Percentiles rank a stretch among this genome's conserved stretches.
Evolutionary conservation across 768 basidiomycete genomes (phyloP).

Genomic region (Collybiopsis luxurians): DNA sequence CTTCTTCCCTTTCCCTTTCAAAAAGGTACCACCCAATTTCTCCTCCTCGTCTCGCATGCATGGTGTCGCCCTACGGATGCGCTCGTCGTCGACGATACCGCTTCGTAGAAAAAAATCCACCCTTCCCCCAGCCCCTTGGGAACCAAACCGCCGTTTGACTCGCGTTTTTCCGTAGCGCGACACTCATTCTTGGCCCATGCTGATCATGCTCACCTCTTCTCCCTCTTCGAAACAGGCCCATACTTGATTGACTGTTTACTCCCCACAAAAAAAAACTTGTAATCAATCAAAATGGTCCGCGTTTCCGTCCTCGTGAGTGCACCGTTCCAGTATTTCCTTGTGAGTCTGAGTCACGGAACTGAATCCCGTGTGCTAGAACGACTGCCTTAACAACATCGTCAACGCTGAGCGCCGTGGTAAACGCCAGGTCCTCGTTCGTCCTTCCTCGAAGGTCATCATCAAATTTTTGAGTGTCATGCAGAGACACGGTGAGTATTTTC

Average conservation of each 20-base stretch:
- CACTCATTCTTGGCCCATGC: conserved; percentile 63
- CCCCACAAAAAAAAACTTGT: conserved; percentile 9
- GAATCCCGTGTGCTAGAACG: conserved; percentile 43
- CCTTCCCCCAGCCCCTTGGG: neutral
- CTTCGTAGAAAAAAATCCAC: neutral
- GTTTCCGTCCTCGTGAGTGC: conserved; percentile 64
- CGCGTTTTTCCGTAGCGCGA: conserved; percentile 74
- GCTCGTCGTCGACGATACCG: neutral
- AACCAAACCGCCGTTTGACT: conserved; percentile 78
- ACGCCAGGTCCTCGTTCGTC: conserved; percentile 97
- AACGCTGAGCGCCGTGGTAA: conserved; percentile 99
- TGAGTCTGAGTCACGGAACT: neutral
- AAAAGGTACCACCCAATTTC: conserved; percentile 10
- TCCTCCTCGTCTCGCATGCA: no score
- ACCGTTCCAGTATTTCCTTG: neutral
- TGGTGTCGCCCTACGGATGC: conserved; percentile 1
- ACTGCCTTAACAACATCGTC: conserved; percentile 90
- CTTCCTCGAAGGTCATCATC: conserved; percentile 96
- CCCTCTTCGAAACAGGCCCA: no score
- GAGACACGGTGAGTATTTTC: conserved; percentile 95
- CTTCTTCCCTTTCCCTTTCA: conserved; percentile 1
- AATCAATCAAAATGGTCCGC: conserved; percentile 69
- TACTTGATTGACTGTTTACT: conserved; percentile 26
- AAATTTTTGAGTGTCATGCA: conserved; percentile 99
- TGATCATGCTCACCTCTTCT: conserved; percentile 6